Conservation (phyloP, 768 basidiomycete species). For the Thelephora ganbajun region DNA sequence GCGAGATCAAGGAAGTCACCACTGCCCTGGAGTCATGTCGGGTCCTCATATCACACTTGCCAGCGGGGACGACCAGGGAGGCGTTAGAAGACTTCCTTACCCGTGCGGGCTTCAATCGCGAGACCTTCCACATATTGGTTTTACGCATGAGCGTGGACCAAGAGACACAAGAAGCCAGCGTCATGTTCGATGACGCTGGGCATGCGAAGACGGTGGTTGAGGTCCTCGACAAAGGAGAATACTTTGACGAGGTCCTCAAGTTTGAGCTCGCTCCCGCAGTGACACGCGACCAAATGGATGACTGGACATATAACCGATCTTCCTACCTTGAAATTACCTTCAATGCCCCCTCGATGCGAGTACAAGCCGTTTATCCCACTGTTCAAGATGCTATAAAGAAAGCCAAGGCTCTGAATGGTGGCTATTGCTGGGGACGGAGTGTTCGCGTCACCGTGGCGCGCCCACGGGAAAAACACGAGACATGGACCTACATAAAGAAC, state of each 20-base stretch:
- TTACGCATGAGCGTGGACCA: slow-evolving; percentile 13
- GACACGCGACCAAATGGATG: slow-evolving; percentile 28
- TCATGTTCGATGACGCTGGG: slow-evolving; percentile 11
- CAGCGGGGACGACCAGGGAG: neutral
- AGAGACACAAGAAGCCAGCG: neutral
- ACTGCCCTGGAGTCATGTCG: neutral
- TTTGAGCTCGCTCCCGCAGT: slow-evolving; percentile 25
- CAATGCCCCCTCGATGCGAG: slow-evolving; percentile 27
- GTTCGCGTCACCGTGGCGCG: neutral
- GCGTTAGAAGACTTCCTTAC: slow-evolving; percentile 22
- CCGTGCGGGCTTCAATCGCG: slow-evolving; percentile 25
- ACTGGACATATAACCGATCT: slow-evolving; percentile 14
- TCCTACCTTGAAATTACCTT: slow-evolving; percentile 35
- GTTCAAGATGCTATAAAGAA: neutral
- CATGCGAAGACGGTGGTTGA: slow-evolving; percentile 25
- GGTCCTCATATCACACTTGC: neutral
- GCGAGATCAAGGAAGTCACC: neutral
- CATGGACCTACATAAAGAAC: neutral
- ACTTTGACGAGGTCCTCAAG: slow-evolving; percentile 26
- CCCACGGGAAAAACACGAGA: neutral
- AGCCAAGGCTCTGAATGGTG: neutral
- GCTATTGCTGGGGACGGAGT: neutral
- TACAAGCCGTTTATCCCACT: neutral
- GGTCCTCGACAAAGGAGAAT: slow-evolving; percentile 34
- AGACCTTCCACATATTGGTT: slow-evolving; percentile 20